A percentile compares a stretch with the other conserved stretches of the same genome.
phyloP scores from a whole-genome alignment of 1,284 basidiomycete genomes.

The Apiotrichum gamsii region DNA sequence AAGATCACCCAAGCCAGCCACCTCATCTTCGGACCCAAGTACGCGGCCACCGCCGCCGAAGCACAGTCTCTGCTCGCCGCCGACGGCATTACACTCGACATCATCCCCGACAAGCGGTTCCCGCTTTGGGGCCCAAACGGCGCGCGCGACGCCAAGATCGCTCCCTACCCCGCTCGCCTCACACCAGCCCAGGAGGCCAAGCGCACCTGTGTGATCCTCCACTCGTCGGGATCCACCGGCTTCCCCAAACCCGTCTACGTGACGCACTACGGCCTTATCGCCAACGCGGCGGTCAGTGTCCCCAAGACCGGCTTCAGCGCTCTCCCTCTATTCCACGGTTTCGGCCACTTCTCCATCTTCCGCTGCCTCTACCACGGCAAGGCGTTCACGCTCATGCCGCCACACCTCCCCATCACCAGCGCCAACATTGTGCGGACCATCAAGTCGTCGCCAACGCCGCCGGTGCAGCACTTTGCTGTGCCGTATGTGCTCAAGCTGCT shows the following conservation, averaged over 20 bases:
- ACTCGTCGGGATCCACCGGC: constrained; percentile 58
- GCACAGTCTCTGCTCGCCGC: constrained; percentile 38
- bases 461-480: constrained; percentile 46
- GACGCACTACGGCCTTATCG: constrained; percentile 41
- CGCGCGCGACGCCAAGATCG: constrained; percentile 40
- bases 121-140: constrained; percentile 51
- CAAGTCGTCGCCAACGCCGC: constrained; percentile 39
- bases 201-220: constrained; percentile 55
- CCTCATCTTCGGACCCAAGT: constrained; percentile 51
- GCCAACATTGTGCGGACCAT: constrained; percentile 49
- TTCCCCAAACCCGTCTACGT: constrained; percentile 47
- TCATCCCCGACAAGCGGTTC: constrained; percentile 48
- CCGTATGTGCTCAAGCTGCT: constrained; percentile 53
- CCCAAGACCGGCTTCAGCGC: constrained; percentile 52
- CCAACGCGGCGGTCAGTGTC: constrained; percentile 34
- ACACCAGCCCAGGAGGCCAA: constrained; percentile 50
- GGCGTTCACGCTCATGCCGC: constrained; percentile 54
- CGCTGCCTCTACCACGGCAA: constrained; percentile 49
- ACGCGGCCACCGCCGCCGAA: constrained; percentile 43
- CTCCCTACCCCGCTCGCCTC: constrained; percentile 45
- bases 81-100: constrained; percentile 37
- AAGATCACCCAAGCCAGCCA: constrained; percentile 51
- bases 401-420: constrained; percentile 54
- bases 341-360: constrained; percentile 50
- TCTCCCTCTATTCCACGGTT: constrained; percentile 52